Base-by-base conservation (phyloP, 1,139 yeast genomes). In the Taphrina communis region DNA sequence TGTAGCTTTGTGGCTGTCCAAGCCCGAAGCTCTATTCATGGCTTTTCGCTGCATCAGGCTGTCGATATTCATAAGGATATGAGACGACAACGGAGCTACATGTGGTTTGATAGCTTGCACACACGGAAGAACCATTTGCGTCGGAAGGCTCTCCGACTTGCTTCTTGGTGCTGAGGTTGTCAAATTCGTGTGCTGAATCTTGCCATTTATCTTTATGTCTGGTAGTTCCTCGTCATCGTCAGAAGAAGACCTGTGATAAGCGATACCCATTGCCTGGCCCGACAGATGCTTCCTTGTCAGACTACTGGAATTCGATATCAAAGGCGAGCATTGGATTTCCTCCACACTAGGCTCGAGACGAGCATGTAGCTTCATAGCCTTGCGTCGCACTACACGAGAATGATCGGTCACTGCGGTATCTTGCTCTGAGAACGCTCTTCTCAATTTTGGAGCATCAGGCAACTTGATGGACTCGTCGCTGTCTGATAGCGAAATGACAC, bases 191-290 rank as follows among this genome's bases (percentile, higher is more conserved):
- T 8, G 12, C 6, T 11, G 36, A 11, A 2, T 12, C 17, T 44
- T 12, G 8, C 8, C 12, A 7, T 17, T 12, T n/a, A 8, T 50
- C n/a, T 6, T 9, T 25, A 50, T 8, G 36, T 50, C 53, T 50
- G 53, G 53, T 50, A 50, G 8, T 50, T 50, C 53, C 1, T 56
- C 60, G 9, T 56, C 17, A 7, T 56, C 60, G 9, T 56, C 17
- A 17, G 60, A 56, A 5, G 60, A 55, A 14, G 60, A 56, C 9
- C 17, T 31, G 8, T 39, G 9, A 42, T n/a, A 41, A n/a, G 6
- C 19, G 6, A 46, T 5, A n/a, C 51, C 51, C 42, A 9, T 39
- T 11, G 42, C 14, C 14, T 14, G 11, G 2, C 42, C 42, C 11
- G 6, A 6, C 31, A 25, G 31, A 25, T 25, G 31, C 11, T 39